Conservation (phyloP, 2,329 filamentous ascomycete genomes). For the Dactylellina cionopaga region DNA sequence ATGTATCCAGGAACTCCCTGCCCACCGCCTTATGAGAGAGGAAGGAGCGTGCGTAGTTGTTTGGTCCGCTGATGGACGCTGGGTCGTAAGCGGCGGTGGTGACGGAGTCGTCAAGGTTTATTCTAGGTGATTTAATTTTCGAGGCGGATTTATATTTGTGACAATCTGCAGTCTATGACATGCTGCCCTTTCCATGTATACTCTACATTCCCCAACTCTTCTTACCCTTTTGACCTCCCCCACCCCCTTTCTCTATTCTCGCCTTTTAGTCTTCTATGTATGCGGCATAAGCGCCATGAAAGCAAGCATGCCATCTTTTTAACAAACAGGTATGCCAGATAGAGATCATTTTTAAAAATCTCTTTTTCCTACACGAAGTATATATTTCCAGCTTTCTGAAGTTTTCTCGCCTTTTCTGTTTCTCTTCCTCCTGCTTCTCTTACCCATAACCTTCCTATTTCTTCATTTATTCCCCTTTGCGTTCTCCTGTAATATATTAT, state of each 20-base stretch:
- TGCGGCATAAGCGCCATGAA: constrained; percentile 26
- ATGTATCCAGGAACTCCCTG: constrained; percentile 94
- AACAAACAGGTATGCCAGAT: background rate
- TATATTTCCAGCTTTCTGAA: constrained; percentile 2
- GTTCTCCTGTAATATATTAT: constrained; percentile 37
- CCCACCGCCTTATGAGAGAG: constrained; percentile 90
- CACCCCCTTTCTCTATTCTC: background rate
- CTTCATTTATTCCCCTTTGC: background rate
- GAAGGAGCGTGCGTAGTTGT: constrained; percentile 94
- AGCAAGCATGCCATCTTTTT: constrained; percentile 20
- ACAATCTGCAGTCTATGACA: constrained; percentile 6
- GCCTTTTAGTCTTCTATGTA: constrained; percentile 23
- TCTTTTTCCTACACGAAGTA: constrained; percentile 15
- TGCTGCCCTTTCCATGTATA: constrained; percentile 6
- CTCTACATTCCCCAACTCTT: background rate
- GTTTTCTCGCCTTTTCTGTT: background rate
- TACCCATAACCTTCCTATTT: background rate
- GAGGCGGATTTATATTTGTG: constrained; percentile 1
- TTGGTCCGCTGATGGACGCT: constrained; percentile 94
- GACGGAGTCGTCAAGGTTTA: constrained; percentile 97
- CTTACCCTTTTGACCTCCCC: background rate
- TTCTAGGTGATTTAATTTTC: constrained; percentile 57
- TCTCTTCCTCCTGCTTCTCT: background rate
- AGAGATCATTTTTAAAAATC: constrained; percentile 33
- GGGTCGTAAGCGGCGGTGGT: constrained; percentile 92